Base-by-base conservation (phyloP, 208 protist species). In the Acanthamoeba lenticulata region DNA sequence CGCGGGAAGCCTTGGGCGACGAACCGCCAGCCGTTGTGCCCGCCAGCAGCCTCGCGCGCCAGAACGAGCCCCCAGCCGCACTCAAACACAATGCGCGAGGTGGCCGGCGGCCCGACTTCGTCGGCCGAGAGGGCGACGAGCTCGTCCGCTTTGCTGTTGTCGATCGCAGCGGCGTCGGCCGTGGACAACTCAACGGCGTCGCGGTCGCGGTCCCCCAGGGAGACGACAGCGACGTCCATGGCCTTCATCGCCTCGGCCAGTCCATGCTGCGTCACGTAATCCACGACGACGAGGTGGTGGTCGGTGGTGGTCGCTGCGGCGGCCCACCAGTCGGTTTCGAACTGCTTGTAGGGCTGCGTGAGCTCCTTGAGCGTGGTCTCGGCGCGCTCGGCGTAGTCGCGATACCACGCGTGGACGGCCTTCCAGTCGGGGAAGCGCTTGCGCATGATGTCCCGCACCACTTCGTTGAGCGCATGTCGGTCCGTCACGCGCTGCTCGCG, bases 371-470 rank as follows among this genome's bases (percentile, higher is more conserved):
- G 47, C 32, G 21, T 29, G 21, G 85, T 29, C 57, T 91, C 85
- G 32, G 36, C 57, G 36, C 6, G 29, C 1, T 91, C 85, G 21
- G 19, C 57, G 34, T 74, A 74, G 24, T 29, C 36, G 24, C 57
- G 85, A 36, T 91, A 91, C 85, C 85, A 91, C 85, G 9, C 21
- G 52, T 91, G 34, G 38, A 91, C 6, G 2, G 49, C 24, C 0
- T 91, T 91, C 85, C 85, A 91, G 11, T 40, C 44, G 34, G 85
- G 52, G 38, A 91, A 91, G 27, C 69, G 45, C 55, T 7, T 91
- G 38, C 32, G 9, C 85, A 91, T 91, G 4, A 91, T 21, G 24
- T 36, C 9, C 74, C 21, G 17, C 6, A 24, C 44, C 38, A 57
- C 9, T 38, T 85, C 74, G 74, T 85, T 85, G 7, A 57, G 27